A percentile compares a stretch with the other conserved stretches of the same genome.
Conservation (phyloP, 2,329 filamentous ascomycete genomes). For the Triangularia verruculosa region DNA sequence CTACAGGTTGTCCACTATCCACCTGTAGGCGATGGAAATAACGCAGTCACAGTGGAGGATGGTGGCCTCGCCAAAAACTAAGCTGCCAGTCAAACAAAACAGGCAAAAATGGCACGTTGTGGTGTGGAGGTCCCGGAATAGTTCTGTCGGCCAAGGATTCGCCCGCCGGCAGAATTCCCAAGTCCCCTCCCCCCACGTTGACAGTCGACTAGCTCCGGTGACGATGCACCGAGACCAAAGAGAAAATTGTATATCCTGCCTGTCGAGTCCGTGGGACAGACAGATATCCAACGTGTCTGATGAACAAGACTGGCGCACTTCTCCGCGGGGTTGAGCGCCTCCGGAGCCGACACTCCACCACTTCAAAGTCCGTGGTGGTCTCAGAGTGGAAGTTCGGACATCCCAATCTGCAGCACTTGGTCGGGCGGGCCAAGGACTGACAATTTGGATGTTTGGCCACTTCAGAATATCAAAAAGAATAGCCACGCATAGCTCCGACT, state of each 20-base stretch:
- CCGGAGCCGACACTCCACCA: constrained; percentile 7
- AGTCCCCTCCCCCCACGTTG: constrained; percentile 20
- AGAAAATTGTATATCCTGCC: background rate
- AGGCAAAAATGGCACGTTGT: constrained; percentile 23
- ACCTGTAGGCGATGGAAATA: constrained; percentile 21
- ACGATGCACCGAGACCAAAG: constrained; percentile 1
- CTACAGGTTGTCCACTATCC: constrained; percentile 4
- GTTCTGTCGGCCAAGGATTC: constrained; percentile 7
- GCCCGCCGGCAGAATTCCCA: constrained; percentile 25
- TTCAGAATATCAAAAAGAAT: background rate
- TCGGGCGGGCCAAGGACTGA: constrained; percentile 22
- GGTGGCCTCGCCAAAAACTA: constrained; percentile 7
- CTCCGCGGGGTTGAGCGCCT: constrained; percentile 3
- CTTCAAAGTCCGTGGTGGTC: constrained; percentile 1
- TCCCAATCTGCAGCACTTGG: constrained; percentile 6
- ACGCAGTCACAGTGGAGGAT: constrained; percentile 15
- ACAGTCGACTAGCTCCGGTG: background rate
- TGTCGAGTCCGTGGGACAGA: background rate
- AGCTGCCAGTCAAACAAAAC: constrained; percentile 13
- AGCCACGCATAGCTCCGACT: constrained; percentile 19
- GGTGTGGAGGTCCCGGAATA: constrained; percentile 17
- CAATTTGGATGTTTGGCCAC: constrained; percentile 16
- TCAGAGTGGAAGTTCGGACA: background rate
- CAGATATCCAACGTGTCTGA: background rate
- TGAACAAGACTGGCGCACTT: background rate